Evolutionary conservation across 2,329 filamentous ascomycete genomes (phyloP).

Genomic region (Colletotrichum orchidophilum): DNA sequence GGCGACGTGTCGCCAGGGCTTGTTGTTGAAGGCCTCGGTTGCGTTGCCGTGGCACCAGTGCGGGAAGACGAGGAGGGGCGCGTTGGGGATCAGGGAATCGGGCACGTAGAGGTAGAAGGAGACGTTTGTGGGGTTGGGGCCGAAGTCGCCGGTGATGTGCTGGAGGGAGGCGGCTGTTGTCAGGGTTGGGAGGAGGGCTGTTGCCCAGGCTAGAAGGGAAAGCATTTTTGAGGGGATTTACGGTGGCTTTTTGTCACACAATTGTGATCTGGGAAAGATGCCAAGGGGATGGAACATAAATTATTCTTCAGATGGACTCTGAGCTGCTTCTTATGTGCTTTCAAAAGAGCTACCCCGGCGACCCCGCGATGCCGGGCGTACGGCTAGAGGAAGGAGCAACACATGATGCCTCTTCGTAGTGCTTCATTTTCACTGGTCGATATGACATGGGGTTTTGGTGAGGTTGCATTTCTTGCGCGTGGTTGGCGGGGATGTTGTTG

Average conservation of each 20-base stretch:
- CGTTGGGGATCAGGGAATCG: constrained; percentile 50
- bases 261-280: background rate
- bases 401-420: background rate
- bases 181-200: constrained; percentile 6
- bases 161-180: constrained; percentile 26
- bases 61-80: constrained; percentile 63
- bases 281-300: background rate
- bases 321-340: constrained; percentile 2
- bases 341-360: background rate
- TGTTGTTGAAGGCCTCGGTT: constrained; percentile 56
- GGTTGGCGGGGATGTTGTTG: constrained; percentile 14
- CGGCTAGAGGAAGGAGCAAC: background rate
- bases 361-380: background rate
- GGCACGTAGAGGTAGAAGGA: constrained; percentile 63
- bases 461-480: constrained; percentile 6
- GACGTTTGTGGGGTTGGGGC: constrained; percentile 60
- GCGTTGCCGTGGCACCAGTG: constrained; percentile 68
- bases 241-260: background rate
- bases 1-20: constrained; percentile 63
- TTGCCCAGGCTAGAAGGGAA: background rate
- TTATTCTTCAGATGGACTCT: background rate
- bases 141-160: constrained; percentile 39
- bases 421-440: background rate
- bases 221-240: background rate
- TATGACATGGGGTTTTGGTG: background rate